Percentiles rank a stretch among this genome's conserved stretches.
phyloP scores from a whole-genome alignment of 2,329 filamentous ascomycete species.

The Fusarium hainanense region DNA sequence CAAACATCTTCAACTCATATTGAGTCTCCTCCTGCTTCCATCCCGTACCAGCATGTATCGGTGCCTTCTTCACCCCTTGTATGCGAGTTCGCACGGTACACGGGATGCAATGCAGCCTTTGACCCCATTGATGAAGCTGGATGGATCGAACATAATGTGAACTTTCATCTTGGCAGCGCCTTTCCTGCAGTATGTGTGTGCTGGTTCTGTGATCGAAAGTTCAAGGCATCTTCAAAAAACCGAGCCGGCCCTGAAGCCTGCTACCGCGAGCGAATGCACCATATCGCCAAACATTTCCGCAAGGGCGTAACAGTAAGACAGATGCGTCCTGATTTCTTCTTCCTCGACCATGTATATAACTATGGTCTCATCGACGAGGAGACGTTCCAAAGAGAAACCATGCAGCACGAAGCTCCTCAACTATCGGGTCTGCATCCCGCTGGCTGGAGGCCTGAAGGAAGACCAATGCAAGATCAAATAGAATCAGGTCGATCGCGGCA shows the following conservation, averaged over 20 bases:
- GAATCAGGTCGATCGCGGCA: conserved; percentile 15
- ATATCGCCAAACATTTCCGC: conserved; percentile 60
- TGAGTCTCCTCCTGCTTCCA: conserved; percentile 34
- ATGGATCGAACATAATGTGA: conserved; percentile 61
- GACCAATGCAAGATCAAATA: not conserved
- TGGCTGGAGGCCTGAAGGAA: conserved; percentile 23
- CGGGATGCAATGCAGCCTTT: conserved; percentile 54
- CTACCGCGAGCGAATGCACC: conserved; percentile 59
- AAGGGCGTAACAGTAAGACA: conserved; percentile 37
- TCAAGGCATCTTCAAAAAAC: conserved; percentile 37
- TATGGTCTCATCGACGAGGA: conserved; percentile 46
- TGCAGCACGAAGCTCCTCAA: conserved; percentile 38
- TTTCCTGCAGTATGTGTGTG: conserved; percentile 57
- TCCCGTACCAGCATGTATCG: conserved; percentile 16
- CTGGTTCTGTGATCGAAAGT: conserved; percentile 63
- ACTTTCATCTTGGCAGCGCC: conserved; percentile 49
- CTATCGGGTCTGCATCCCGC: conserved; percentile 22
- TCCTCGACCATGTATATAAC: conserved; percentile 53
- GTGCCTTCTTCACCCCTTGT: not conserved
- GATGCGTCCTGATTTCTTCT: conserved; percentile 54
- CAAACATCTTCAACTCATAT: conserved; percentile 33
- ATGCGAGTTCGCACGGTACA: conserved; percentile 59
- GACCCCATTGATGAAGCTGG: conserved; percentile 48
- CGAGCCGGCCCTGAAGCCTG: conserved; percentile 30
- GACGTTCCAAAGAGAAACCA: conserved; percentile 36